phyloP scores from a whole-genome alignment of 495 filamentous ascomycete species.

The Xylaria telfairii region DNA sequence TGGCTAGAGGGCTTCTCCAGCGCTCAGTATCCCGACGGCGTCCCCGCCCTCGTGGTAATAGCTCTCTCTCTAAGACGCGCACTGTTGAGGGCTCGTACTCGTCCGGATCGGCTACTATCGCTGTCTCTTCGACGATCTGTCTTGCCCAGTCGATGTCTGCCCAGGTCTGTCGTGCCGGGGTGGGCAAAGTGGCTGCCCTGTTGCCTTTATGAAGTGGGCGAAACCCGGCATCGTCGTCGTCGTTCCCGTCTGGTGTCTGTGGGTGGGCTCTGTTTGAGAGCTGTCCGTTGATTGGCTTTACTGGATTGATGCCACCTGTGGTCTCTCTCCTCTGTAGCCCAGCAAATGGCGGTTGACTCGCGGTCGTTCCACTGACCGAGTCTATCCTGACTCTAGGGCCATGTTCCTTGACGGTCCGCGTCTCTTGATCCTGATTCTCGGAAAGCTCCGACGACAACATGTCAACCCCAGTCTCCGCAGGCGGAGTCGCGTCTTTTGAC shows the following conservation, averaged over 20 bases:
- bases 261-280: not conserved
- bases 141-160: not conserved
- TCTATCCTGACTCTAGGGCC: not conserved
- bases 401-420: not conserved
- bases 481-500: not conserved
- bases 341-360: not conserved
- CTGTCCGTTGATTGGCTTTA: not conserved
- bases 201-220: not conserved
- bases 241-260: not conserved
- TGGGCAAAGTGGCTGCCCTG: not conserved
- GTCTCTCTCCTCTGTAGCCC: not conserved
- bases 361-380: not conserved
- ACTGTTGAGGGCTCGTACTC: not conserved
- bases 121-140: not conserved
- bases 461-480: not conserved
- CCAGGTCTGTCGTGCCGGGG: not conserved
- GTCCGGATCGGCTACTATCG: not conserved
- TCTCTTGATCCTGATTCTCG: not conserved
- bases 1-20: not conserved
- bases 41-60: no score
- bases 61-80: no score
- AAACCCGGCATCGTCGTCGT: not conserved
- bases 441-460: not conserved
- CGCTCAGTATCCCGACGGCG: no score
- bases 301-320: not conserved